Base-by-base conservation (phyloP, 345 rosid genomes). In the Cardamine chenopodiifolia region DNA sequence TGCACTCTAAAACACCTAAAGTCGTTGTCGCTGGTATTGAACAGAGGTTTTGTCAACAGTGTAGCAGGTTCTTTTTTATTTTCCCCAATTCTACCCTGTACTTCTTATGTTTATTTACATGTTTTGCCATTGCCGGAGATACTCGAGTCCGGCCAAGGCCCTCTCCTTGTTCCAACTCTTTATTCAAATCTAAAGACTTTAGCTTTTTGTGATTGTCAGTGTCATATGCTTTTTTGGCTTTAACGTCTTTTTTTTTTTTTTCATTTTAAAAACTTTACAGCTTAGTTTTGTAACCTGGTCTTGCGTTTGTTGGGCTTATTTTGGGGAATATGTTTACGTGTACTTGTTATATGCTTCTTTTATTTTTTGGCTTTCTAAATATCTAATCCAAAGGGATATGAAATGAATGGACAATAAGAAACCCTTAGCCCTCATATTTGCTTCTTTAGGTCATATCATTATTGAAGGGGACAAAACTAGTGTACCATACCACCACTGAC, bases 21-120 rank as follows among this genome's bases (percentile, higher is more conserved):
- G 99, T 89, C 77, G 68, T 83, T 80, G 99, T 95, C 49, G 83
- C 81, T 66, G 97, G 97, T 70, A 80, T 90, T 49, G 84, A 87
- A 78, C 97, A 95, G 84, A 86, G 99, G 81, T 93, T 93, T 80
- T 93, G 98, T 82, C 98, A 95, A 77, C 99, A 95, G 85, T 95
- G 99, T 63, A 95, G 99, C 88, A 90, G 98, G 99, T 95, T 71
- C 13, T 9, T 29, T 11, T 3, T 2, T 44, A 0, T 35, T 8
- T 9, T 32, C 7, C 13, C 44, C 79, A 53, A 5, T 49, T 70
- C 54, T 56, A 47, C 71, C 80, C 75, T 8, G 63, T 34, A 54
- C 0, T 19, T 62, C n/a, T 48, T 14, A 19, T 13, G 68, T 67
- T 44, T 45, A 59, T 73, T 78, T 53, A 67, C 74, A 31, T 71